These are phyloP conservation scores for Pythium coloratum DNA, from an alignment of 352 stramenopile genomes.

Conservation along the genomic window DNA sequence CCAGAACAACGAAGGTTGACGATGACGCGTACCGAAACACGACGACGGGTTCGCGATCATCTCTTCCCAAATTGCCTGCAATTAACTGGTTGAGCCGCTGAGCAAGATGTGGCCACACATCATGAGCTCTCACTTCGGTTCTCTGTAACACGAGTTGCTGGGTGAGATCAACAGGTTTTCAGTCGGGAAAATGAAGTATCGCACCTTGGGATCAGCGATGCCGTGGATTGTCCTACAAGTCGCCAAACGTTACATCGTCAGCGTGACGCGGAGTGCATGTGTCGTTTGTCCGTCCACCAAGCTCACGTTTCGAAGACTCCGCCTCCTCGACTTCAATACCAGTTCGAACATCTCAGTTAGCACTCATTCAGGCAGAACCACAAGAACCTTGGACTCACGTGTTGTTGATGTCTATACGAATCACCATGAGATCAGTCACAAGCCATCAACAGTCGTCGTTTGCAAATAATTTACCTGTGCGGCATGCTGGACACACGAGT, in stretches of 20 bases:
- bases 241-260: background rate
- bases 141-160: conserved; percentile 11
- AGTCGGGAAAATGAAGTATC: background rate
- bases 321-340: conserved; percentile 29
- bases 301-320: conserved; percentile 72
- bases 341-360: background rate
- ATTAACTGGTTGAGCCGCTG: background rate
- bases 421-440: background rate
- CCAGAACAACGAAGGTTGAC: no score
- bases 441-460: background rate
- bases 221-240: conserved; percentile 63
- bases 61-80: conserved; percentile 84
- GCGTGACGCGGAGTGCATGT: background rate
- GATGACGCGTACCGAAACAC: conserved; percentile 56
- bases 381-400: conserved; percentile 29
- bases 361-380: background rate
- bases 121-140: conserved; percentile 19
- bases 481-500: conserved; percentile 63
- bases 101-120: no score
- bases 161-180: background rate
- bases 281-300: background rate
- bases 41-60: conserved; percentile 85
- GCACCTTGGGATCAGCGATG: conserved; percentile 59
- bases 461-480: conserved; percentile 34
- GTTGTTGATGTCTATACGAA: conserved; percentile 47